Base-by-base conservation (phyloP, 257 asterid species). In the Leonotis leonurus region DNA sequence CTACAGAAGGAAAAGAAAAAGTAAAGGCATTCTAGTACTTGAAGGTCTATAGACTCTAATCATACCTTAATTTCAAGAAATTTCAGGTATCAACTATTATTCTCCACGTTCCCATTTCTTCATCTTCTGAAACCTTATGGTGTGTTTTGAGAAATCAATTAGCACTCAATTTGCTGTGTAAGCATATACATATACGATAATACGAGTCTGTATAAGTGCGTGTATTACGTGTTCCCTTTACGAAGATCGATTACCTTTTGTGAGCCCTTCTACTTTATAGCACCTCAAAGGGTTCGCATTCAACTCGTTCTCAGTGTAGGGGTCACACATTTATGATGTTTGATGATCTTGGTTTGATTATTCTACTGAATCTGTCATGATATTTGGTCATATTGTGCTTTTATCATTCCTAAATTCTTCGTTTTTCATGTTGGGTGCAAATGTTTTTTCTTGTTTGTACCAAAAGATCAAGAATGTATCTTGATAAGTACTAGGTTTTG, bases 271-370 rank as follows among this genome's bases (percentile, higher is more conserved):
- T 45, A 0, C 29, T 64, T 70, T 40, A 20, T 46, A 8, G 12
- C 29, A 57, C 30, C 21, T 4, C 16, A 20, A 49, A 6, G 7
- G 62, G 61, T 41, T 18, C 22, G 21, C 3, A 50, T 65, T 51
- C 59, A 51, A 24, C 40, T 63, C 30, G 2, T 32, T 27, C 39
- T 2, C 16, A 10, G 45, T 58, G 36, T 22, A 41, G 20, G 46
- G 39, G 70, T 73, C 65, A 61, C 71, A 71, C 39, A 56, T 68
- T 30, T 69, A 35, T 62, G 56, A 56, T 64, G 59, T 35, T 45
- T 61, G 14, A 21, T 49, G 32, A 35, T 63, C 60, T 52, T 60
- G 36, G 44, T 10, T 50, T 46, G 37, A 16, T 59, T 58, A 17
- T 58, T 56, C 9, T 50, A 9, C 26, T 18, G 5, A 13, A 13